A percentile compares a stretch with the other conserved stretches of the same genome.
phyloP scores from a whole-genome alignment of 2,329 filamentous ascomycete species.

The Pseudogymnoascus sp. region DNA sequence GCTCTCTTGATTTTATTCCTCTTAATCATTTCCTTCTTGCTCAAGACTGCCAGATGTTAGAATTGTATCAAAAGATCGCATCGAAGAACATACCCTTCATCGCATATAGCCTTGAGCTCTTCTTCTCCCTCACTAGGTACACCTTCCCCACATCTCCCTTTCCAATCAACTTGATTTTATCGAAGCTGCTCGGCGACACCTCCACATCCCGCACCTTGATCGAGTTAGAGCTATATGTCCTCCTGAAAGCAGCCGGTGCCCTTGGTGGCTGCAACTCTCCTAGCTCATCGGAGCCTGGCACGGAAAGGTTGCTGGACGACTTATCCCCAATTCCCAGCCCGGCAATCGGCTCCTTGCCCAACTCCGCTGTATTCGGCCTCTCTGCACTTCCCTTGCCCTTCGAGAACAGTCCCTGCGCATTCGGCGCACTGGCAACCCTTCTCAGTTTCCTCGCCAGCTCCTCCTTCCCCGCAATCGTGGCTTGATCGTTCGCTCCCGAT shows the following conservation, averaged over 20 bases:
- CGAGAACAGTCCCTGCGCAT: conserved; percentile 84
- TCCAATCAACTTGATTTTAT: conserved; percentile 99
- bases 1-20: conserved; percentile 99
- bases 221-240: conserved; percentile 97
- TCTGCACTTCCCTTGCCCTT: conserved; percentile 51
- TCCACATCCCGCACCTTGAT: conserved; percentile 98
- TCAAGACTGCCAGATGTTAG: conserved; percentile 63
- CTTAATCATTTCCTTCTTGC: conserved; percentile 99
- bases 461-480: conserved; percentile 75
- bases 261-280: conserved; percentile 58
- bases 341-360: conserved; percentile 71
- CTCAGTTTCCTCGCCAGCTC: conserved; percentile 88
- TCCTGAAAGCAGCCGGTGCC: conserved; percentile 69
- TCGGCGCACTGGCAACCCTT: conserved; percentile 91
- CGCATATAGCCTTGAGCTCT: conserved; percentile 87
- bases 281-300: conserved; percentile 42
- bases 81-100: conserved; percentile 74
- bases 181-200: conserved; percentile 89
- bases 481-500: conserved; percentile 54
- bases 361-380: conserved; percentile 75
- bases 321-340: conserved; percentile 43
- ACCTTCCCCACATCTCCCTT: conserved; percentile 99
- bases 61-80: conserved; percentile 7
- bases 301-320: conserved; percentile 33
- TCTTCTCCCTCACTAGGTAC: conserved; percentile 95